Evolutionary conservation across 2,329 filamentous ascomycete genomes (phyloP), one percentile per base, ranked within the genome.

Genomic region (Dothistroma septosporum): DNA sequence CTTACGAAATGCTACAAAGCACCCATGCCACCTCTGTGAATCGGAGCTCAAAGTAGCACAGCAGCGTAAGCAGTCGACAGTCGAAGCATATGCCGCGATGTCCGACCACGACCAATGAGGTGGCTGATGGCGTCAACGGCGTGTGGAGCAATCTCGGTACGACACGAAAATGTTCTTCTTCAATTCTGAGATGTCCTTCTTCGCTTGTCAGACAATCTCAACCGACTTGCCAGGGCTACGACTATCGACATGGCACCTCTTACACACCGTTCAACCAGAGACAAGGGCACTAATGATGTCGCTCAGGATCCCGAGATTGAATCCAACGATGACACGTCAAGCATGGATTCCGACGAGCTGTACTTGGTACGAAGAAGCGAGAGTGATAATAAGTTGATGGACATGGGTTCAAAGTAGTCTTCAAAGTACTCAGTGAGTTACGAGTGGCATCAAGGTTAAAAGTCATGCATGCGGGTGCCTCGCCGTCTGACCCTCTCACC

Each of bases 381-480:
- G 63, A 66, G 68, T 62, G 66, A 58, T 33, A 28, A 47, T 49
- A 22, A 52, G 21, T 41, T 41, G 59, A 59, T 60, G n/a, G 14
- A 60, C 22, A 53, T 33, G 32, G 61, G 55, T 61, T 53, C 12
- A 41, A 61, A 61, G 56, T 57, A 60, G 55, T 55, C 60, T 63
- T 61, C 50, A 41, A 62, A 59, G 60, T 60, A 62, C 65, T 67
- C 63, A 70, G 71, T 72, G 69, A 73, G 71, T 73, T 61, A 64
- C 56, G 61, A 62, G 59, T 57, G 53, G 64, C 66, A 69, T 69
- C 65, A 67, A 68, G 66, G 64, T 64, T 61, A 64, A 64, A 64
- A 70, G 70, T 74, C 72, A 74, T 73, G 73, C 72, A 73, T 72
- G 72, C 73, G 72, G 72, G 73, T 73, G 72, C 69, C 53, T 62